phyloP scores from a whole-genome alignment of 176 grass and related monocot species.

The Triticum dicoccoides region DNA sequence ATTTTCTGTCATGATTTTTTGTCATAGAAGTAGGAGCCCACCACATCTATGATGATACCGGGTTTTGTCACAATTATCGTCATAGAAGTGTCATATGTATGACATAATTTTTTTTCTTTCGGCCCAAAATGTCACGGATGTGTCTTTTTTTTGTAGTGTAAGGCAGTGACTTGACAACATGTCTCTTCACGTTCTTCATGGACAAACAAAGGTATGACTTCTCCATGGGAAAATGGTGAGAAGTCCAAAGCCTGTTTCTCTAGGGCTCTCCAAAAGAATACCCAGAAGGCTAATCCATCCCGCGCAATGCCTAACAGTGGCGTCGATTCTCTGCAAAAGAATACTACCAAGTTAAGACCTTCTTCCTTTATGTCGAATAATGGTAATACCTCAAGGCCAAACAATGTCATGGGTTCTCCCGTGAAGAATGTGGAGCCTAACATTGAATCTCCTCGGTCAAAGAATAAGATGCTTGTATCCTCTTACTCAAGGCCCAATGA shows the following conservation, averaged over 20 bases:
- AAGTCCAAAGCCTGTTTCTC: neutral
- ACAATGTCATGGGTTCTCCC: neutral
- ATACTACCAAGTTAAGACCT: neutral
- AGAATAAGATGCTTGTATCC: neutral
- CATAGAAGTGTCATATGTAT: too few relatives aligned
- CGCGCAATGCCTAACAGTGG: neutral
- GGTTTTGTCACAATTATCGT: too few relatives aligned
- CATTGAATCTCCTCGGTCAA: neutral
- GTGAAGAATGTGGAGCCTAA: neutral
- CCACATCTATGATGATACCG: too few relatives aligned
- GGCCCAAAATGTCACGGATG: too few relatives aligned
- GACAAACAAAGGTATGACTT: neutral
- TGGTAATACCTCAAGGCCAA: neutral
- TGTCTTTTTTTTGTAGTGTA: too few relatives aligned
- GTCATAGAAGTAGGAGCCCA: too few relatives aligned
- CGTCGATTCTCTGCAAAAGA: neutral
- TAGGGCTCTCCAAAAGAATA: neutral
- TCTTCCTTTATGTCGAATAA: neutral
- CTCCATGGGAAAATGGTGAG: too few relatives aligned
- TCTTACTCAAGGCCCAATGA: neutral
- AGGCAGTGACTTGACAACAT: neutral
- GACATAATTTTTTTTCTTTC: too few relatives aligned
- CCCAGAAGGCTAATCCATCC: neutral
- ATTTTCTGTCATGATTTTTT: too few relatives aligned
- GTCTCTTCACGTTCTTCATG: neutral